These are phyloP conservation scores for Cardiospermum halicacabum DNA, from an alignment of 345 rosid species.

Conservation along the genomic window DNA sequence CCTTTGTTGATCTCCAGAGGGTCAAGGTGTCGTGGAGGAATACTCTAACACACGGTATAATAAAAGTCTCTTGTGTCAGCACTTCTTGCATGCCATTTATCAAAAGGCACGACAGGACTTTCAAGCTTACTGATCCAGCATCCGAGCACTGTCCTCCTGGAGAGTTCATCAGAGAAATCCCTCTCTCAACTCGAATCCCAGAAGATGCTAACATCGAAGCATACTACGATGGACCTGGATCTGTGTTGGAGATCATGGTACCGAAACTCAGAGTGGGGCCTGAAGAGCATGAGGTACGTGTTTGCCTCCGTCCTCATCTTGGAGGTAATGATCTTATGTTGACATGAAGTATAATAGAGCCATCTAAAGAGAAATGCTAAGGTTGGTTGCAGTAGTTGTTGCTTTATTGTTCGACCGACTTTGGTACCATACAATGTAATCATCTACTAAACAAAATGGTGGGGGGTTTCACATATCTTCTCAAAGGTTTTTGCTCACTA, in stretches of 20 bases:
- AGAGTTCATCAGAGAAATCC: constrained; percentile 87
- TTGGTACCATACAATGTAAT: constrained; percentile 24
- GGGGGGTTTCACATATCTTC: constrained; percentile 9
- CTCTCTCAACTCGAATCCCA: constrained; percentile 77
- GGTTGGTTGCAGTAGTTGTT: constrained; percentile 18
- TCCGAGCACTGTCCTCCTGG: constrained; percentile 99
- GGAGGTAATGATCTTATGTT: constrained; percentile 71
- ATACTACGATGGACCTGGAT: constrained; percentile 79
- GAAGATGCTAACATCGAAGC: constrained; percentile 97
- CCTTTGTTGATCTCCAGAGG: constrained; percentile 85
- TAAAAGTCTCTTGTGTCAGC: constrained; percentile 84
- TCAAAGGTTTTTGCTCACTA: constrained; percentile 15
- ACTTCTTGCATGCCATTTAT: constrained; percentile 70
- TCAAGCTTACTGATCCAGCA: constrained; percentile 84
- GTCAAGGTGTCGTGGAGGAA: constrained; percentile 98
- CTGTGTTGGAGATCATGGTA: constrained; percentile 89
- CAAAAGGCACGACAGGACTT: constrained; percentile 82
- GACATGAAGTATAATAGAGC: constrained; percentile 46
- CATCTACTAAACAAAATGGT: constrained; percentile 24
- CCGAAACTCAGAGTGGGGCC: constrained; percentile 79
- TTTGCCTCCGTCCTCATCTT: constrained; percentile 80
- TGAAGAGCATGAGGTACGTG: constrained; percentile 96
- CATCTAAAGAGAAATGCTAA: constrained; percentile 4
- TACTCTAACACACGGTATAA: constrained; percentile 67
- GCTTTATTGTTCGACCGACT: constrained; percentile 27